Conservation (phyloP, 495 filamentous ascomycete species). For the Talaromyces wortmannii region DNA sequence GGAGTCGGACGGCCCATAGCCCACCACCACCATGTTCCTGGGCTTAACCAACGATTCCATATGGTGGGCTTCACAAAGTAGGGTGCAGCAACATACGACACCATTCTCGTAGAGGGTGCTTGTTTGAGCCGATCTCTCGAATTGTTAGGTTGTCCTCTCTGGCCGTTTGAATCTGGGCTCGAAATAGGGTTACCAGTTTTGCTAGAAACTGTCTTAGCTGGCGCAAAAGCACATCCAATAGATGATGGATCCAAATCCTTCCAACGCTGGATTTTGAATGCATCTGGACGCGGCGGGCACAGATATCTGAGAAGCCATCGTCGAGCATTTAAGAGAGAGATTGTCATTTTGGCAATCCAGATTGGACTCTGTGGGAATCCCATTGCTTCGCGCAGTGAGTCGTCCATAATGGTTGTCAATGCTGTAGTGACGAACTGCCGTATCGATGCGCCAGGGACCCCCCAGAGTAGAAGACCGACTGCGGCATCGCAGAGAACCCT, state of each 20-base stretch:
- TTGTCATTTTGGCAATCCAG: neutral
- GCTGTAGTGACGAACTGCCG: neutral
- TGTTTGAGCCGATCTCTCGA: too few relatives aligned
- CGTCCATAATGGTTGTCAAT: neutral
- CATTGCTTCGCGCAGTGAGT: neutral
- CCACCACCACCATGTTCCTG: slow-evolving; percentile 44
- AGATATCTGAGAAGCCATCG: neutral
- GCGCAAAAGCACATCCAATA: neutral
- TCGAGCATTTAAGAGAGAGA: neutral
- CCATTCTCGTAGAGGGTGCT: neutral
- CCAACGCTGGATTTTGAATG: neutral
- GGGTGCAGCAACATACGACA: slow-evolving; percentile 24
- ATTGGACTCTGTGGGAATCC: neutral
- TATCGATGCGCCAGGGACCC: neutral
- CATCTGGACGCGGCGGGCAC: neutral
- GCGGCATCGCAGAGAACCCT: neutral
- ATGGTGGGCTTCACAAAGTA: slow-evolving; percentile 56
- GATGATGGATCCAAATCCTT: neutral
- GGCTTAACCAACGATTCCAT: slow-evolving; percentile 51
- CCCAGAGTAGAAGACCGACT: neutral
- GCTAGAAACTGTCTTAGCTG: neutral
- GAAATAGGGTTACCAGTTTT: neutral
- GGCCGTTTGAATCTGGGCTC: neutral
- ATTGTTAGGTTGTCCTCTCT: neutral
- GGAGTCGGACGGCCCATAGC: slow-evolving; percentile 49